Evolutionary conservation across 257 asterid species (phyloP).

Genomic region (Scutellaria barbata): DNA sequence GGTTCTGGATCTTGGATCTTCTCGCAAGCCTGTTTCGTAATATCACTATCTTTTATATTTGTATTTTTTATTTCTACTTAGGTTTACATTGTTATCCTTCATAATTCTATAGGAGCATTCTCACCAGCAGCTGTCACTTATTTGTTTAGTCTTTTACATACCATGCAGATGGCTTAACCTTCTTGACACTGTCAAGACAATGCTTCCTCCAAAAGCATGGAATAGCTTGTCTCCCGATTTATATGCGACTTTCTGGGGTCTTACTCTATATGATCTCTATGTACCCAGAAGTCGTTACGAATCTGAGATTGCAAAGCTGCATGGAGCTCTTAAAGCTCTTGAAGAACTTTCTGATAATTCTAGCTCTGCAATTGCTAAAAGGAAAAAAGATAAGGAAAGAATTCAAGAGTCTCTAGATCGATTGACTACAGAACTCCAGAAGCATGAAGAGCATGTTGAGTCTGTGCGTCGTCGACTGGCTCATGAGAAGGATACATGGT

Average conservation of each 20-base stretch:
- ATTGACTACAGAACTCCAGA: constrained; percentile 74
- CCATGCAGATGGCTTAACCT: constrained; percentile 86
- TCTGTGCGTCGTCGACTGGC: constrained; percentile 90
- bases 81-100: constrained; percentile 14
- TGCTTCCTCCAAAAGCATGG: constrained; percentile 99
- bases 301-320: constrained; percentile 89
- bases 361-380: constrained; percentile 94
- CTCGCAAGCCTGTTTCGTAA: constrained; percentile 73
- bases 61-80: constrained; percentile 18
- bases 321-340: constrained; percentile 87
- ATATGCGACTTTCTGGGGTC: constrained; percentile 99
- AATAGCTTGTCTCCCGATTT: constrained; percentile 97
- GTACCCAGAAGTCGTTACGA: constrained; percentile 91
- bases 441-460: constrained; percentile 96
- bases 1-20: constrained; percentile 82
- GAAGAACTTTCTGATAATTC: constrained; percentile 97
- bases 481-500: constrained; percentile 94
- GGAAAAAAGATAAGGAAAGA: constrained; percentile 98
- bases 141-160: constrained; percentile 26
- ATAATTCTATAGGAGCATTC: constrained; percentile 8
- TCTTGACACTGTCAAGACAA: constrained; percentile 82
- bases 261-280: constrained; percentile 91
- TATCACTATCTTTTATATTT: constrained; percentile 30
- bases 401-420: constrained; percentile 98
- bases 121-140: constrained; percentile 28